These are phyloP conservation scores for Penicillium subrubescens DNA, from an alignment of 495 filamentous ascomycete species.

Conservation along the genomic window DNA sequence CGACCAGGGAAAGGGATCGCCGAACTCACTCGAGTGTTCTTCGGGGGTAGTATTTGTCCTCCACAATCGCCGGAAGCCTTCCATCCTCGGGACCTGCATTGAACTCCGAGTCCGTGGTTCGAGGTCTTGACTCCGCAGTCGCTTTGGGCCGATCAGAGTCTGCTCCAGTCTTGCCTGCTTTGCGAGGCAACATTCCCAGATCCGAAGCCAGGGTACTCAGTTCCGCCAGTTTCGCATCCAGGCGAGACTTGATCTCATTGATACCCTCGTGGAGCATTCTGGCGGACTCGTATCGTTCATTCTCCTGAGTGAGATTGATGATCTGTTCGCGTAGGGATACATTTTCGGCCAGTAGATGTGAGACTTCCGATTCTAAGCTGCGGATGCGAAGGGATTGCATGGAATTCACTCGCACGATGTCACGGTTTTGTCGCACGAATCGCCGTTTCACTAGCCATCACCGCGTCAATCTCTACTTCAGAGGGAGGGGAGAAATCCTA, in stretches of 20 bases:
- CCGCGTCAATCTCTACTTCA: slow-evolving; percentile 11
- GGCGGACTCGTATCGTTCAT: slow-evolving; percentile 53
- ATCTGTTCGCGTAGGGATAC: slow-evolving; percentile 79
- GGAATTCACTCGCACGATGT: slow-evolving; percentile 89
- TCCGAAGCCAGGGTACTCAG: slow-evolving; percentile 63
- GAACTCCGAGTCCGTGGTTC: slow-evolving; percentile 16
- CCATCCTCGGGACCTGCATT: slow-evolving; percentile 51
- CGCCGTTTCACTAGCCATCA: slow-evolving; percentile 70
- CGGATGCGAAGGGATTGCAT: slow-evolving; percentile 89
- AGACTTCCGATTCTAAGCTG: slow-evolving; percentile 79
- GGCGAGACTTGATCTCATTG: slow-evolving; percentile 64
- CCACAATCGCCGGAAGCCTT: slow-evolving; percentile 76
- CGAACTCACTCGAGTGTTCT: slow-evolving; percentile 69
- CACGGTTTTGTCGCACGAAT: slow-evolving; percentile 90
- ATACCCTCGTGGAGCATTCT: slow-evolving; percentile 54
- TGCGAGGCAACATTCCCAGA: slow-evolving; percentile 55
- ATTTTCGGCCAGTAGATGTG: slow-evolving; percentile 84
- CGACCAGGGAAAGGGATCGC: not conserved
- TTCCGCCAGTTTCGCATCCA: slow-evolving; percentile 71
- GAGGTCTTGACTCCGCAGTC: slow-evolving; percentile 19
- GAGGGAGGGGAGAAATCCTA: not conserved
- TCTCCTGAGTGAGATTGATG: slow-evolving; percentile 69
- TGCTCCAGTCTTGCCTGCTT: slow-evolving; percentile 20
- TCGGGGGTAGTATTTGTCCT: slow-evolving; percentile 77
- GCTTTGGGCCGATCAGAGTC: slow-evolving; percentile 22